These are phyloP conservation scores for Phytophthora hibernalis DNA, from an alignment of 352 stramenopile species.

Conservation along the genomic window DNA sequence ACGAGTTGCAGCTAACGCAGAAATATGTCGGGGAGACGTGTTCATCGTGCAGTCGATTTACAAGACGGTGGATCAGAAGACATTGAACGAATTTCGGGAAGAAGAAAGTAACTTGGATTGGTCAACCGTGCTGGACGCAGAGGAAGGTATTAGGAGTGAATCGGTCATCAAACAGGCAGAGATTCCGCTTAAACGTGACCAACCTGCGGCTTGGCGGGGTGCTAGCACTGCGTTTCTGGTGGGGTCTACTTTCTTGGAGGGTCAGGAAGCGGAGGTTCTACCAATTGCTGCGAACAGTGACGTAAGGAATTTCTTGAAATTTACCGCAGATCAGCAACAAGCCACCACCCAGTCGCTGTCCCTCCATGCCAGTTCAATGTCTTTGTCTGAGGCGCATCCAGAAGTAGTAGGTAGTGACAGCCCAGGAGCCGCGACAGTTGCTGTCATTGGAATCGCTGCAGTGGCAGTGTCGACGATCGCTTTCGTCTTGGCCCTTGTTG, in stretches of 20 bases:
- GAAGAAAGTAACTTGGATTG: conserved; percentile 48
- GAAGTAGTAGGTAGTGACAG: neutral
- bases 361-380: neutral
- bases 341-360: conserved; percentile 8
- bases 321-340: neutral
- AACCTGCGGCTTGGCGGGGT: conserved; percentile 6
- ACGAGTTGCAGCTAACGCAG: conserved; percentile 50
- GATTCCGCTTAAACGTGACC: neutral
- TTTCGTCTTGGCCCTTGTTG: conserved; percentile 2
- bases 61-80: conserved; percentile 46
- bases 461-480: conserved; percentile 3
- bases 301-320: conserved; percentile 7
- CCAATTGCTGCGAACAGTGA: conserved; percentile 26
- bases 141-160: neutral
- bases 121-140: conserved; percentile 3
- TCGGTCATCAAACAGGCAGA: conserved; percentile 6
- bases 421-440: neutral
- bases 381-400: neutral
- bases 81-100: conserved; percentile 35
- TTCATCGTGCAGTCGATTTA: conserved; percentile 54
- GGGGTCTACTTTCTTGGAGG: conserved; percentile 1
- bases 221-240: neutral
- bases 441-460: conserved; percentile 7
- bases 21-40: conserved; percentile 30
- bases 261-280: conserved; percentile 17